phyloP scores from a whole-genome alignment of 441 rosid genomes.

The Flueggea neowawraea region DNA sequence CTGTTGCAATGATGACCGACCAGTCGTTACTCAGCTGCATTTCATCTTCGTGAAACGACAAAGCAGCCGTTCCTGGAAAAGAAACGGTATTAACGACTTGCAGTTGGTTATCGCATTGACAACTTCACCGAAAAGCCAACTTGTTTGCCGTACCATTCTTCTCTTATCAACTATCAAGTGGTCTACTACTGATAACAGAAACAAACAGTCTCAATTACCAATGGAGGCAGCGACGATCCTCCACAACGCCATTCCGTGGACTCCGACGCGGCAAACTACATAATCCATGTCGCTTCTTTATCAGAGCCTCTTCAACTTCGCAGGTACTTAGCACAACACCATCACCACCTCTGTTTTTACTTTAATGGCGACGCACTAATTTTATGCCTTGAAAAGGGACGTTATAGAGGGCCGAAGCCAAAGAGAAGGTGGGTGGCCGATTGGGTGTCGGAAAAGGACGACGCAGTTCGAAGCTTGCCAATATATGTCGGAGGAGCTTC shows the following conservation, averaged over 20 bases:
- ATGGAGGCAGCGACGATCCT: conserved; percentile 67
- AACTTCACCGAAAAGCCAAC: too few relatives aligned
- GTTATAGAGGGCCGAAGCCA: conserved; percentile 63
- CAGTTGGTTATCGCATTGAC: too few relatives aligned
- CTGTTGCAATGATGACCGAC: too few relatives aligned
- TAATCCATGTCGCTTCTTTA: conserved; percentile 25
- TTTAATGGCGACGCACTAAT: background rate
- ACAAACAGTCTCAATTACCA: background rate
- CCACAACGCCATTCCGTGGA: conserved; percentile 21
- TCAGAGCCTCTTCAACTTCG: conserved; percentile 41
- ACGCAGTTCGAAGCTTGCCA: conserved; percentile 58
- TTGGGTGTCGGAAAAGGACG: conserved; percentile 57
- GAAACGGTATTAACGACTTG: too few relatives aligned
- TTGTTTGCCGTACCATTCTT: too few relatives aligned
- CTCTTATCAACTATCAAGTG: too few relatives aligned
- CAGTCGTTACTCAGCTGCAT: too few relatives aligned
- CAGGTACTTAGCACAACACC: conserved; percentile 22
- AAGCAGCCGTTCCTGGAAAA: too few relatives aligned
- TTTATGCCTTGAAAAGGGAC: conserved; percentile 5
- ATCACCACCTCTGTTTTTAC: background rate
- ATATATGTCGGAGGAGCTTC: conserved; percentile 72
- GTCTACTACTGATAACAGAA: too few relatives aligned
- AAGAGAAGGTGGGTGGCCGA: conserved; percentile 58
- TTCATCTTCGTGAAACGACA: too few relatives aligned
- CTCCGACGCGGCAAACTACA: background rate